phyloP scores from a whole-genome alignment of 148 eudicot genomes.

The Arctostaphylos glauca region DNA sequence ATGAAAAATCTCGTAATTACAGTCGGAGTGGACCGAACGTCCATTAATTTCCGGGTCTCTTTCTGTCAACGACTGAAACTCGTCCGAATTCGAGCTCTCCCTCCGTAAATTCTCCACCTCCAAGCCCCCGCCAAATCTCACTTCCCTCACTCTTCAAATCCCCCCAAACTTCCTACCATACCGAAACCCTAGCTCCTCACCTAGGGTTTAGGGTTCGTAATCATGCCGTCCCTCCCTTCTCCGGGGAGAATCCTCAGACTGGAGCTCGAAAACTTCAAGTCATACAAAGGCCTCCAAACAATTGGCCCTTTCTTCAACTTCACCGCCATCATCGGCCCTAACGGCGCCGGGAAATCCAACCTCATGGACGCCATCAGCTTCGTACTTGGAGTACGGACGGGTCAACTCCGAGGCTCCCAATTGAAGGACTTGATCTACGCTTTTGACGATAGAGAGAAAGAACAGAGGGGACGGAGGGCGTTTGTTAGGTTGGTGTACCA shows the following conservation, averaged over 20 bases:
- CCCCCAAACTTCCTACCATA: not conserved
- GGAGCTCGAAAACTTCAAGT: conserved; percentile 90
- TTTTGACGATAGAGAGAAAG: conserved; percentile 63
- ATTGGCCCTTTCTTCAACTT: conserved; percentile 91
- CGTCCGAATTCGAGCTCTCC: not conserved
- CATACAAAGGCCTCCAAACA: conserved; percentile 80
- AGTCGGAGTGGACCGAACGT: not conserved
- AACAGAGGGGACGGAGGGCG: conserved; percentile 72
- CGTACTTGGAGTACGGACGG: conserved; percentile 85
- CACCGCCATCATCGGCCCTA: conserved; percentile 98
- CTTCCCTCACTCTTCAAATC: not conserved
- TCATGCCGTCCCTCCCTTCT: conserved; percentile 48
- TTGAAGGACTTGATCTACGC: conserved; percentile 81
- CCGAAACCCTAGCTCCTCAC: conserved; percentile 15
- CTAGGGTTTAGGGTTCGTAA: conserved; percentile 27
- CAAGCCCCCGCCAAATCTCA: not conserved
- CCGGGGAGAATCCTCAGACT: conserved; percentile 77
- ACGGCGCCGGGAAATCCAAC: conserved; percentile 94
- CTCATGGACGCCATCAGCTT: conserved; percentile 98
- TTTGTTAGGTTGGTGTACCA: conserved; percentile 70
- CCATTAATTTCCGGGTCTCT: not conserved
- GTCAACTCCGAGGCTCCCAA: conserved; percentile 89
- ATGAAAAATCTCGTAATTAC: too few species aligned
- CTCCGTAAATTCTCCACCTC: not conserved
- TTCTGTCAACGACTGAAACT: not conserved